Base-by-base conservation (phyloP, 768 basidiomycete species). In the Tricholoma furcatifolium region DNA sequence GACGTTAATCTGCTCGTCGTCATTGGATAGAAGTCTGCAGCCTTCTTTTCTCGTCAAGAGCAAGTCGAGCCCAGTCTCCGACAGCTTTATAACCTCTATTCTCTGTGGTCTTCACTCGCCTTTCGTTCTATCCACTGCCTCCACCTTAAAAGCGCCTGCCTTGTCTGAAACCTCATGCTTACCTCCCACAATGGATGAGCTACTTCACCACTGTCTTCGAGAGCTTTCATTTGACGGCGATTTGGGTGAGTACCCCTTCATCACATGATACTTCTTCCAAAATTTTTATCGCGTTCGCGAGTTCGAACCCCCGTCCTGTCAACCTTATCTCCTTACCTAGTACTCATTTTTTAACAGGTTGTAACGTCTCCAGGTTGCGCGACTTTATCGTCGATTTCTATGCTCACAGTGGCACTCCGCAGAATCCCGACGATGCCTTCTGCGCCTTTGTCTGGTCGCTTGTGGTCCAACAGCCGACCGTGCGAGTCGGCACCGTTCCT, bases 161-260 rank as follows among this genome's bases (percentile, higher is more conserved):
- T 21, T 21, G 27, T 31, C 17, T 45, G 47, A 47, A 54, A 54
- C 17, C 41, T 34, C 32, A 43, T 48, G 39, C 47, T 34, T 39
- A 21, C 30, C 34, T 39, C 46, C 46, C 45, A 15, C 39, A 34
- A 93, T 95, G 87, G 93, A 95, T 65, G 87, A 92, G 63, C 83
- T 96, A 40, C 72, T 95, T 35, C 85, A 87, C 63, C 86, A 92
- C 65, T 88, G 88, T 64, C 77, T 93, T 32, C 85, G 87, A 35
- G 91, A 96, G 67, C 76, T 96, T 27, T 83, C 93, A 5, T 94
- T 93, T 68, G 92, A 94, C 62, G 93, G 93, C 5, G 91, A 94
- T 66, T 75, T 91, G 39, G 93, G 93, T 94, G 68, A 27, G 27
- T 74, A 87, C 80, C 51, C 49, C 53, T 24, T 52, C 53, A 66